Base-by-base conservation (phyloP, 805 yeast species). In the Isabelozyma gotoi region DNA sequence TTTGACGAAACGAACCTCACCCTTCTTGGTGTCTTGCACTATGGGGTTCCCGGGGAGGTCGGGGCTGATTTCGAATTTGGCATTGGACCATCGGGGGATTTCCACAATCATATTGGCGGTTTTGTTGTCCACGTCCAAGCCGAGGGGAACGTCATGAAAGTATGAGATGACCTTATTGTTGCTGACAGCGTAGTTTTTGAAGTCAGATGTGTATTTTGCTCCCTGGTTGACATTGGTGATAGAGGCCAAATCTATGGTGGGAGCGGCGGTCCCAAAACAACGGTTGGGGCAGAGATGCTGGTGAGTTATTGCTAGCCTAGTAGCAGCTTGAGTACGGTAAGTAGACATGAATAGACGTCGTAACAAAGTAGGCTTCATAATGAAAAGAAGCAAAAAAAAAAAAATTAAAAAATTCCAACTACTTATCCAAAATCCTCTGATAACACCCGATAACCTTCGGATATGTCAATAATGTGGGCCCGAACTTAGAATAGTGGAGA, bases 21-120 rank as follows among this genome's bases (percentile, higher is more conserved):
- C 92, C 53, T 87, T 85, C 63, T 84, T 85, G 20, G 76, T 70
- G 60, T 88, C 96, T 62, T 88, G 96, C 3, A 78, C 75, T 38
- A 88, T 88, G 17, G 96, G 96, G 61, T 88, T 88, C 36, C 82
- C 80, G 21, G 69, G 67, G 8, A 67, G 50, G 21, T 73, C 73
- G 48, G 77, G 82, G 45, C 78, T 74, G 50, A 88, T 84, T 64
- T 88, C 96, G 60, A 88, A 82, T 62, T 88, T 88, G 17, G 86
- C 96, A 61, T 88, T 86, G 36, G 85, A 68, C 90, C 92, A 86
- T 45, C 91, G 71, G 39, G 77, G 76, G 15, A 72, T 68, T 44
- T 72, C 77, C 15, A 69, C 71, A 27, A 72, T 63, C 73, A 71
- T 73, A 59, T 60, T 70, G 17, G 81, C 82, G 14, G 71, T 68